These are phyloP conservation scores for Beauveria rudraprayagi DNA, from an alignment of 2,329 filamentous ascomycete species.

Conservation along the genomic window DNA sequence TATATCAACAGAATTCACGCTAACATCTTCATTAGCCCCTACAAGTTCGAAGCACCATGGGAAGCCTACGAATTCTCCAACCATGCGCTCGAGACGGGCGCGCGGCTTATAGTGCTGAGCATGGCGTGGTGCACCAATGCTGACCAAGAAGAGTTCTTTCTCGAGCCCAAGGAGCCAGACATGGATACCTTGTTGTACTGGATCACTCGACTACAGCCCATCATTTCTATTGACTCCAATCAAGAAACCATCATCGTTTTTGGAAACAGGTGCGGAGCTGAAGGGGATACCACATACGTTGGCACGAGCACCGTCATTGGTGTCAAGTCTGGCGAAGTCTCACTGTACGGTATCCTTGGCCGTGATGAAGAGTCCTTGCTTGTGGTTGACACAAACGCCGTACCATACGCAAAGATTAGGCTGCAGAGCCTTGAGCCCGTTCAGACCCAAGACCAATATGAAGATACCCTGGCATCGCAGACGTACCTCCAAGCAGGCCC, in stretches of 20 bases:
- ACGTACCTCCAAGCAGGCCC: neutral
- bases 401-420: slow-evolving; percentile 37
- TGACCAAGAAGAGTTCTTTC: slow-evolving; percentile 37
- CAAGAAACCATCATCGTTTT: slow-evolving; percentile 62
- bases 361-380: slow-evolving; percentile 61
- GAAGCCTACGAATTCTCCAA: slow-evolving; percentile 31
- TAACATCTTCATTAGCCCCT: neutral
- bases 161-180: slow-evolving; percentile 51
- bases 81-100: slow-evolving; percentile 47
- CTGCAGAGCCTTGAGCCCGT: neutral
- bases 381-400: slow-evolving; percentile 52
- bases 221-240: slow-evolving; percentile 41
- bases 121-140: slow-evolving; percentile 72
- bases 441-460: neutral
- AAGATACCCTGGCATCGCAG: neutral
- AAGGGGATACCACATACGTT: slow-evolving; percentile 60
- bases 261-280: slow-evolving; percentile 61
- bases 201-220: slow-evolving; percentile 61
- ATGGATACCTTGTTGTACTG: slow-evolving; percentile 69
- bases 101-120: slow-evolving; percentile 58
- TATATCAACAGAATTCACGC: too few species aligned
- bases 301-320: slow-evolving; percentile 67
- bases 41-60: slow-evolving; percentile 14
- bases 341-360: slow-evolving; percentile 61
- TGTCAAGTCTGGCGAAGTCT: slow-evolving; percentile 56